Base-by-base conservation (phyloP, 805 yeast genomes). In the Monosporozyma unispora region DNA sequence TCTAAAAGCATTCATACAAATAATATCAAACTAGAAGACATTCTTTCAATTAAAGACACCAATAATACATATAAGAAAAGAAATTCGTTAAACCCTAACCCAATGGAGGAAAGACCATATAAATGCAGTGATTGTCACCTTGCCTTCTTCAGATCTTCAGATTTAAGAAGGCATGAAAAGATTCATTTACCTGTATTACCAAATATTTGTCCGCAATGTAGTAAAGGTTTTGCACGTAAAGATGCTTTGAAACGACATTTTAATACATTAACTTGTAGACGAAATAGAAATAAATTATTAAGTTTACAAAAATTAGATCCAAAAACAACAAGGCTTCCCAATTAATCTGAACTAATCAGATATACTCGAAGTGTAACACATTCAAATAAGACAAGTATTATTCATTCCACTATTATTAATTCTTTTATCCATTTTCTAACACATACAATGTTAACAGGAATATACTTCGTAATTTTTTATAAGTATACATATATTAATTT, bases 141-240 rank as follows among this genome's bases (percentile, higher is more conserved):
- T 68, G 72, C 79, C 33, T 84, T 84, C 63, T 71, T 81, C 45
- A 70, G 91, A 33, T 78, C 85, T 1, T 76, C 82, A 3, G 90
- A 83, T 65, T 70, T 83, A 54, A 81, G 83, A 61, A 72, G 91
- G 48, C 91, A 84, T 61, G 85, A 81, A 57, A 80, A 83, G 59
- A 85, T 81, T 38, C 93, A 85, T 66, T 67, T 84, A 43, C 54
- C 80, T 27, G 77, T 82, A 3, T 77, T 86, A 5, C 90, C 91
- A 1, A 83, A 85, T 61, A 78, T 84, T 47, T 85, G 93, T 64
- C 77, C 80, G 3, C 66, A 73, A 27, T 85, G 93, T 69, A 87
- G 86, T 29, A 85, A 84, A 60, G 89, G 91, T 0, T 85, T 85
- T 72, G 90, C 91, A 1, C 70, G 93, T 46, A 84, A 83, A 57